Evolutionary conservation across 345 rosid species (phyloP).

Genomic region (Excoecaria cochinchinensis): DNA sequence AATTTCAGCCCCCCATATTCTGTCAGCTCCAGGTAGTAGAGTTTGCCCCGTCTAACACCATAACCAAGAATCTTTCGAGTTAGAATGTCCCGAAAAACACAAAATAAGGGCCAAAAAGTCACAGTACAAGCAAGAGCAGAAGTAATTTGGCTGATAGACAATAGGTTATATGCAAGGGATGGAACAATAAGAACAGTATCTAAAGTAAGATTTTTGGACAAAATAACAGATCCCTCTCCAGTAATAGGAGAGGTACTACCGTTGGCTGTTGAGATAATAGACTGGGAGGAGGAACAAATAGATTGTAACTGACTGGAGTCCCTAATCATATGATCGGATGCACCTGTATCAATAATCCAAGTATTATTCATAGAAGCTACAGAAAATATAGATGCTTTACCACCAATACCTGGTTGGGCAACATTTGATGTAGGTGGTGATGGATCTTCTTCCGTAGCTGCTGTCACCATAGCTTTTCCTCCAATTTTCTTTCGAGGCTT

Average conservation of each 20-base stretch:
- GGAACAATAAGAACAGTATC: conserved; percentile 1
- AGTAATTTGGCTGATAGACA: background rate
- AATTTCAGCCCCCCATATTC: no score
- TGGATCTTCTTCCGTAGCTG: background rate
- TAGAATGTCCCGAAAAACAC: conserved; percentile 10
- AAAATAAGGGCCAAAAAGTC: conserved; percentile 1
- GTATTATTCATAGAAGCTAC: conserved; percentile 6
- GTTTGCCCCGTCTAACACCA: conserved; percentile 14
- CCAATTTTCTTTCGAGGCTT: no score
- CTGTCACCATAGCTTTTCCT: no score
- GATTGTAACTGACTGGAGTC: background rate
- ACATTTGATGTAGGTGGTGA: background rate
- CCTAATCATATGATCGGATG: conserved; percentile 1
- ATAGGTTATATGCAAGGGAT: background rate
- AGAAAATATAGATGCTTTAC: background rate
- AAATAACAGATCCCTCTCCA: no score
- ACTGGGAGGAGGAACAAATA: background rate
- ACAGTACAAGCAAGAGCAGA: background rate
- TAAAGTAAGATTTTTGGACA: no score
- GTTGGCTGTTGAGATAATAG: background rate
- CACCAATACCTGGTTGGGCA: background rate
- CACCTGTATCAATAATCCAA: conserved; percentile 2
- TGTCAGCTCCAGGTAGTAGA: conserved; percentile 4
- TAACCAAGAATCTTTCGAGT: conserved; percentile 11
- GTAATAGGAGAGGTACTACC: no score